Conservation (phyloP, 2,329 filamentous ascomycete species). For the Torrubiella hemipterigena region DNA sequence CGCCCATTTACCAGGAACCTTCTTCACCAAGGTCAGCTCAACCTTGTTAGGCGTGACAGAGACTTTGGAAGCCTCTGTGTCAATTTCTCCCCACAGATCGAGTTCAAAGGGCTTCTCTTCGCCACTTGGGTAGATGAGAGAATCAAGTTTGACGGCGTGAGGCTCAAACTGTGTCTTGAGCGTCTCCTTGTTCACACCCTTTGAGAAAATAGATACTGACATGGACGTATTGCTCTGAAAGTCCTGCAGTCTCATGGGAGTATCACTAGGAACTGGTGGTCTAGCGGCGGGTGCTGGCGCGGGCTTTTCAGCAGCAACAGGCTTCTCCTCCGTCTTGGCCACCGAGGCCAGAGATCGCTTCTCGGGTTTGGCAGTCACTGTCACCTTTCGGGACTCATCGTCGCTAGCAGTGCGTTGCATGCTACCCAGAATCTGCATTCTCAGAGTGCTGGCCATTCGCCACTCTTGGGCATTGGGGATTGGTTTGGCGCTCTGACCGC, state of each 20-base stretch:
- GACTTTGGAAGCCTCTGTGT: conserved; percentile 45
- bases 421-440: conserved; percentile 31
- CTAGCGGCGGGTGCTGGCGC: neutral
- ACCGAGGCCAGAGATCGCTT: conserved; percentile 15
- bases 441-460: conserved; percentile 31
- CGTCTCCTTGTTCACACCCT: conserved; percentile 26
- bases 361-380: conserved; percentile 18
- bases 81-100: conserved; percentile 53
- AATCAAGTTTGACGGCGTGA: conserved; percentile 14
- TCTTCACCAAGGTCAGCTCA: conserved; percentile 63
- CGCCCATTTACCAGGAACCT: conserved; percentile 56
- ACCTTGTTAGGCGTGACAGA: conserved; percentile 67
- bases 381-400: conserved; percentile 34
- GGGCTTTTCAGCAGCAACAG: conserved; percentile 1
- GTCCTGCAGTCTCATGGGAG: conserved; percentile 17
- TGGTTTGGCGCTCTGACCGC: conserved; percentile 3
- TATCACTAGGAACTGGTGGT: conserved; percentile 10
- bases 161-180: conserved; percentile 24
- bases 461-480: conserved; percentile 13
- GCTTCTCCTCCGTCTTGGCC: conserved; percentile 7
- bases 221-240: conserved; percentile 23
- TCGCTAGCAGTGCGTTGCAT: conserved; percentile 32
- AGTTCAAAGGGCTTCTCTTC: conserved; percentile 52
- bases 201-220: conserved; percentile 29
- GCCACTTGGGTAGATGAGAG: conserved; percentile 25